These are phyloP conservation scores for Raphanus raphanistrum DNA, from an alignment of 345 rosid species.

Conservation along the genomic window DNA sequence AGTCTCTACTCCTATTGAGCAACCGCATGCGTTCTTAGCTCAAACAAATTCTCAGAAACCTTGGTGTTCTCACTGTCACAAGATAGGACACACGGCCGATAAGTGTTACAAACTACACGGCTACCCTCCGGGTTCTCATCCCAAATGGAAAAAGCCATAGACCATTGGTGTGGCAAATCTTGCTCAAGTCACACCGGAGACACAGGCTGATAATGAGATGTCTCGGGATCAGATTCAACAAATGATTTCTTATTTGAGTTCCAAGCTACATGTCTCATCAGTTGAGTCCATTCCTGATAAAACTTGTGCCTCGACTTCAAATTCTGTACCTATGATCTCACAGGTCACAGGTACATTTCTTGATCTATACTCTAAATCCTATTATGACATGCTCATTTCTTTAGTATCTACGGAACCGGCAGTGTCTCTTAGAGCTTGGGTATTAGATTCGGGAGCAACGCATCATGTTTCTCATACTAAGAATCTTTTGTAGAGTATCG, in stretches of 20 bases:
- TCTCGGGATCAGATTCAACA: neutral
- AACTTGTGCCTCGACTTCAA: neutral
- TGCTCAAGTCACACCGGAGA: neutral
- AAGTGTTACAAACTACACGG: neutral
- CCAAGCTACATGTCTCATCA: neutral
- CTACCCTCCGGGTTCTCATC: neutral
- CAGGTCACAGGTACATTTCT: neutral
- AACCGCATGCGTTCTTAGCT: neutral
- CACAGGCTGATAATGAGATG: neutral
- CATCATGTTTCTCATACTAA: neutral
- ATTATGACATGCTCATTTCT: neutral
- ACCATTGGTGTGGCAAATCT: neutral
- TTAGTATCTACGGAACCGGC: neutral
- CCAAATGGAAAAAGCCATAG: neutral
- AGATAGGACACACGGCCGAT: neutral
- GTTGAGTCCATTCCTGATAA: neutral
- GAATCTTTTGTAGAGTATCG: neutral
- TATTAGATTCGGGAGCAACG: neutral
- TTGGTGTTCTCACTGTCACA: neutral
- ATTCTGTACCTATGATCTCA: neutral
- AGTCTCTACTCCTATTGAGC: neutral
- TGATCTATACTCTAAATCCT: neutral
- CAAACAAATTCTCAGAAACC: neutral
- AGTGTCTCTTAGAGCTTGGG: conserved; percentile 7
- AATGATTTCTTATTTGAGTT: neutral